Evolutionary conservation across 352 stramenopile genomes (phyloP).

Genomic region (Peronospora belbahrii): DNA sequence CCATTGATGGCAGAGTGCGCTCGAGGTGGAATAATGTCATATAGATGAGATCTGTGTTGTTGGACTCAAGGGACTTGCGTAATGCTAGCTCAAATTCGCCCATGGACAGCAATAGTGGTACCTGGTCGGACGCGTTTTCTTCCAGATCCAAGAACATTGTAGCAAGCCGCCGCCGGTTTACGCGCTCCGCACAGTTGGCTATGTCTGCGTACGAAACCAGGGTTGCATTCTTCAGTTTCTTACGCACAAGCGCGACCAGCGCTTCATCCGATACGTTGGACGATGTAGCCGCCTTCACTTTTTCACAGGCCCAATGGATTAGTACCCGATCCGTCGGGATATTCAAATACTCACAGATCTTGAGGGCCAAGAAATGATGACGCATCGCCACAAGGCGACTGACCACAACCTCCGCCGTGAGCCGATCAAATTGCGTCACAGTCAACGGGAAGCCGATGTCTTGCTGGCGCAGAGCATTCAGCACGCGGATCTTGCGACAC

Average conservation of each 20-base stretch:
- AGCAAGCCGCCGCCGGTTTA: constrained; percentile 74
- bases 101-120: constrained; percentile 87
- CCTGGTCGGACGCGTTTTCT: constrained; percentile 81
- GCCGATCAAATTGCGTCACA: constrained; percentile 67
- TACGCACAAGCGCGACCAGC: constrained; percentile 73
- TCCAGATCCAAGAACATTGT: constrained; percentile 88
- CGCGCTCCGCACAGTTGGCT: constrained; percentile 69
- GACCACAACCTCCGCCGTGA: constrained; percentile 82
- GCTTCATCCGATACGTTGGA: constrained; percentile 64
- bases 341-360: constrained; percentile 86
- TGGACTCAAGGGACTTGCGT: constrained; percentile 83
- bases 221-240: constrained; percentile 76
- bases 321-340: constrained; percentile 84
- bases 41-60: constrained; percentile 86
- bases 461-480: constrained; percentile 85
- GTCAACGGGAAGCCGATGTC: constrained; percentile 78
- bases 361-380: constrained; percentile 86
- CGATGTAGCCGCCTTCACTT: constrained; percentile 58
- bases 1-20: constrained; percentile 66
- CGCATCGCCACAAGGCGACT: constrained; percentile 76
- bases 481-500: constrained; percentile 80
- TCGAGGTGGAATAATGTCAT: constrained; percentile 86
- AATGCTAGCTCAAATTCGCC: constrained; percentile 87
- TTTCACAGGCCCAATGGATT: constrained; percentile 88
- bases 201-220: constrained; percentile 80